A percentile compares a stretch with the other conserved stretches of the same genome.
These are phyloP conservation scores for Bisporella sp. DNA, from an alignment of 2,329 filamentous ascomycete genomes.

Conservation along the genomic window DNA sequence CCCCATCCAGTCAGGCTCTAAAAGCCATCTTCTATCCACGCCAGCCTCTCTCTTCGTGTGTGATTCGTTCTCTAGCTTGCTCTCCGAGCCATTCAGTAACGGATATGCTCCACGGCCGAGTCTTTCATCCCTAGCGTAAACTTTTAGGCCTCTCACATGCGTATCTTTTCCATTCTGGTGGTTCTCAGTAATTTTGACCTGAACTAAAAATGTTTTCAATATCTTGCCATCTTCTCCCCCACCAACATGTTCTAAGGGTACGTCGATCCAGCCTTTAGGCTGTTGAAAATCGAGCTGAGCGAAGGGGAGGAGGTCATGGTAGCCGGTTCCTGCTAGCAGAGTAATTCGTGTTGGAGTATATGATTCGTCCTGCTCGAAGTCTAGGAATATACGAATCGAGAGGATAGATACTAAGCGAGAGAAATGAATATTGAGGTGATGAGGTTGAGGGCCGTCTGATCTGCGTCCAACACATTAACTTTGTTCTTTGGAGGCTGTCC, in stretches of 20 bases:
- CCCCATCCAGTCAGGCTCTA: slow-evolving; percentile 28
- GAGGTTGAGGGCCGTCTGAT: slow-evolving; percentile 78
- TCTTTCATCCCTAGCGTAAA: slow-evolving; percentile 49
- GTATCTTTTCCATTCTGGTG: slow-evolving; percentile 99
- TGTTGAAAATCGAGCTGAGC: slow-evolving; percentile 70
- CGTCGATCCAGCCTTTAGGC: slow-evolving; percentile 86
- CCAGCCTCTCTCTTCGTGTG: slow-evolving; percentile 5
- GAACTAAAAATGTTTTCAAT: slow-evolving; percentile 80
- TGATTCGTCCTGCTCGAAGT: slow-evolving; percentile 88
- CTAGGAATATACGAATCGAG: slow-evolving; percentile 75
- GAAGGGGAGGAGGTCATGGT: slow-evolving; percentile 88
- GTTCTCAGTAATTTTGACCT: slow-evolving; percentile 88
- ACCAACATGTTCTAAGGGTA: slow-evolving; percentile 59
- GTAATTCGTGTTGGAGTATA: slow-evolving; percentile 93
- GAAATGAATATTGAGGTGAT: slow-evolving; percentile 78
- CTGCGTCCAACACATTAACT: slow-evolving; percentile 29
- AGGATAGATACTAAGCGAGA: slow-evolving; percentile 75
- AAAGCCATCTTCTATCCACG: slow-evolving; percentile 14
- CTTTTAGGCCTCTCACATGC: slow-evolving; percentile 88
- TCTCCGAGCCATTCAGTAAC: slow-evolving; percentile 7
- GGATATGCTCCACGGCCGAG: slow-evolving; percentile 13
- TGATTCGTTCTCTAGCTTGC: not conserved
- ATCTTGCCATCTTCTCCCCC: slow-evolving; percentile 58
- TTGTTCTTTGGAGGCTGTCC: not conserved
- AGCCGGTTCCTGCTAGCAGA: slow-evolving; percentile 82